Evolutionary conservation across 495 filamentous ascomycete genomes (phyloP).

Genomic region (Aspergillus bridgeri): DNA sequence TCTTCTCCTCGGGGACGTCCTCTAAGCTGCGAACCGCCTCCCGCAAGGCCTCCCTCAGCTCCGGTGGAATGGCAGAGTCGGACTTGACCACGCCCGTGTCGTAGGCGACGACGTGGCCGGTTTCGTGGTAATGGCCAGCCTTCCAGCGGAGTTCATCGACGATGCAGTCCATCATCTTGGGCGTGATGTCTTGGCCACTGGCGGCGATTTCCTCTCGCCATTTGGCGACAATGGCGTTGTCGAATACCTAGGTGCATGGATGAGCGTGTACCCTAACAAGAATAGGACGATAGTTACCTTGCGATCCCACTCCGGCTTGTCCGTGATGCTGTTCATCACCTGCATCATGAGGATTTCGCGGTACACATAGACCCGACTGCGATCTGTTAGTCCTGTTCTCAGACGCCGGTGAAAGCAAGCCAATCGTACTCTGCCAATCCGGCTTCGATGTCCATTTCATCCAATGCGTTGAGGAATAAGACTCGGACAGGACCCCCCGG

Average conservation of each 20-base stretch:
- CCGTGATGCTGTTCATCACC: constrained; percentile 36
- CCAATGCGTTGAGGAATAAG: constrained; percentile 9
- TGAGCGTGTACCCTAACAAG: too few species aligned
- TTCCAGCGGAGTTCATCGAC: constrained; percentile 51
- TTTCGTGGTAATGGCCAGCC: constrained; percentile 24
- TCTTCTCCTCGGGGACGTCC: constrained; percentile 38
- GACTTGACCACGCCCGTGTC: constrained; percentile 25
- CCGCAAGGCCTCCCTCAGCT: constrained; percentile 23
- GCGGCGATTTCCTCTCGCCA: constrained; percentile 36
- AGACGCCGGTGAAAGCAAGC: neutral
- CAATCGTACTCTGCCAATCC: constrained; percentile 2
- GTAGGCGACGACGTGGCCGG: constrained; percentile 24
- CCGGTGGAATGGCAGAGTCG: constrained; percentile 28
- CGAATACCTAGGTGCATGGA: constrained; percentile 27
- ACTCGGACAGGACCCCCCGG: too few species aligned
- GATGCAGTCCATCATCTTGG: constrained; percentile 50
- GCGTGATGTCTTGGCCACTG: constrained; percentile 31
- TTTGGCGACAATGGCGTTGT: constrained; percentile 37
- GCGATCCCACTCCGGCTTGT: constrained; percentile 46
- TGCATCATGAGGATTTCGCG: constrained; percentile 39
- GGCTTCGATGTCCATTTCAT: constrained; percentile 2
- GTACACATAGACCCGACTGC: constrained; percentile 17
- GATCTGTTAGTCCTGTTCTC: neutral
- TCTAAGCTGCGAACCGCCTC: constrained; percentile 36
- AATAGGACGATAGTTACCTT: constrained; percentile 12